Conservation (phyloP, 2,329 filamentous ascomycete genomes). For the Neonectria coccinea region DNA sequence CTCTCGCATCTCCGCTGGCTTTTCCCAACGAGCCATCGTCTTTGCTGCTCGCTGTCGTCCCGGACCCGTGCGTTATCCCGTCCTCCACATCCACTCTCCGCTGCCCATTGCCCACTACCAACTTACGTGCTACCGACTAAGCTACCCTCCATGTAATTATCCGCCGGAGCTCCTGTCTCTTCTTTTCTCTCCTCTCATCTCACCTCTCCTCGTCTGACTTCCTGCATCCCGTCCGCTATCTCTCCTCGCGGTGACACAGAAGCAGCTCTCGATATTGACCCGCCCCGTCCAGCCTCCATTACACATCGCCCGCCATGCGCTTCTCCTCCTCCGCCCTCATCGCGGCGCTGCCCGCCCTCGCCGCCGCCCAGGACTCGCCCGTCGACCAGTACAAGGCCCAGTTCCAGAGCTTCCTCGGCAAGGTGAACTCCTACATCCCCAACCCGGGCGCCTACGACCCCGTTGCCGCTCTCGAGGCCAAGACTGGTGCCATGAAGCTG, state of each 20-base stretch:
- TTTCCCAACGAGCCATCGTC: conserved; percentile 23
- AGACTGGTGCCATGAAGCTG: conserved; percentile 57
- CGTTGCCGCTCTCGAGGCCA: conserved; percentile 56
- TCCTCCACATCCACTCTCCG: conserved; percentile 20
- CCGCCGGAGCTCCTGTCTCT: conserved; percentile 15
- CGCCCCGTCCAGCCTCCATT: conserved; percentile 16
- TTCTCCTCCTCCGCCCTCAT: conserved; percentile 64
- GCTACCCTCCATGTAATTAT: conserved; percentile 21
- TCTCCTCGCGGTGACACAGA: neutral
- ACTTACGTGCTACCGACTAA: neutral
- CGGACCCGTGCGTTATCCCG: conserved; percentile 9
- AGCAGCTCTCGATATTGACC: conserved; percentile 21
- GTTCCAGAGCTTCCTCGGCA: conserved; percentile 73
- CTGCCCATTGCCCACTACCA: neutral
- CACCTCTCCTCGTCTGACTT: neutral
- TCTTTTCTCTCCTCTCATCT: conserved; percentile 23
- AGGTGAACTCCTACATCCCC: conserved; percentile 65
- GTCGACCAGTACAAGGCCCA: conserved; percentile 71
- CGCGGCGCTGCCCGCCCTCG: conserved; percentile 68
- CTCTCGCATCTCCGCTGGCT: conserved; percentile 12
- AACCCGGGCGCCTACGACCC: conserved; percentile 58
- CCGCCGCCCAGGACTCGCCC: conserved; percentile 63
- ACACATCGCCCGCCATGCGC: conserved; percentile 60
- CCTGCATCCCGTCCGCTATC: conserved; percentile 19
- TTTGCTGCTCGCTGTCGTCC: conserved; percentile 5